Percentiles rank a stretch among this genome's conserved stretches.
Conservation (phyloP, 2,329 filamentous ascomycete species). For the Claviceps capensis region DNA sequence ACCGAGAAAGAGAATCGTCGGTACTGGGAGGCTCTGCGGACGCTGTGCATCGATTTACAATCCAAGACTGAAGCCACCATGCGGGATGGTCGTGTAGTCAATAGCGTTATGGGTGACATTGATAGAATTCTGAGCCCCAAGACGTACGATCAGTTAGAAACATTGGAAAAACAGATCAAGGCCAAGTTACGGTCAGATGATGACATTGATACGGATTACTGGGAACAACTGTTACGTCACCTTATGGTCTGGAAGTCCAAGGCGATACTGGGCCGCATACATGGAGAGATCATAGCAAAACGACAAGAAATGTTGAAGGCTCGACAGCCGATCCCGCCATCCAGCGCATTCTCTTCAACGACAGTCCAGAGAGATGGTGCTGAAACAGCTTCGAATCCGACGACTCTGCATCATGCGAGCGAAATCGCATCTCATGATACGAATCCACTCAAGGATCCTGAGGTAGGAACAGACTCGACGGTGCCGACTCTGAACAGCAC, state of each 20-base stretch:
- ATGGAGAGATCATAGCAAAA: slow-evolving; percentile 46
- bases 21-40: slow-evolving; percentile 86
- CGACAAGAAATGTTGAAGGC: slow-evolving; percentile 2
- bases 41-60: slow-evolving; percentile 65
- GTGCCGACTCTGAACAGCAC: slow-evolving; percentile 10
- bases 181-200: slow-evolving; percentile 78
- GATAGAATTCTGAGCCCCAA: slow-evolving; percentile 80
- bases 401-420: slow-evolving; percentile 25
- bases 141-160: slow-evolving; percentile 71
- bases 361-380: background rate
- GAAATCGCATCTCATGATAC: slow-evolving; percentile 80
- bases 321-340: slow-evolving; percentile 4
- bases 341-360: background rate
- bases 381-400: background rate
- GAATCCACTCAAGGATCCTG: slow-evolving; percentile 79
- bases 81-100: slow-evolving; percentile 60
- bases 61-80: slow-evolving; percentile 48
- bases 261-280: slow-evolving; percentile 67
- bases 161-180: slow-evolving; percentile 75
- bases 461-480: slow-evolving; percentile 61
- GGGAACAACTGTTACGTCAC: slow-evolving; percentile 81
- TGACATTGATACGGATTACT: slow-evolving; percentile 92
- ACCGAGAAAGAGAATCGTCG: slow-evolving; percentile 62
- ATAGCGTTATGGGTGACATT: slow-evolving; percentile 74
- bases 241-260: slow-evolving; percentile 85